Conservation (phyloP, 345 rosid species). For the Leavenworthia alabamica region DNA sequence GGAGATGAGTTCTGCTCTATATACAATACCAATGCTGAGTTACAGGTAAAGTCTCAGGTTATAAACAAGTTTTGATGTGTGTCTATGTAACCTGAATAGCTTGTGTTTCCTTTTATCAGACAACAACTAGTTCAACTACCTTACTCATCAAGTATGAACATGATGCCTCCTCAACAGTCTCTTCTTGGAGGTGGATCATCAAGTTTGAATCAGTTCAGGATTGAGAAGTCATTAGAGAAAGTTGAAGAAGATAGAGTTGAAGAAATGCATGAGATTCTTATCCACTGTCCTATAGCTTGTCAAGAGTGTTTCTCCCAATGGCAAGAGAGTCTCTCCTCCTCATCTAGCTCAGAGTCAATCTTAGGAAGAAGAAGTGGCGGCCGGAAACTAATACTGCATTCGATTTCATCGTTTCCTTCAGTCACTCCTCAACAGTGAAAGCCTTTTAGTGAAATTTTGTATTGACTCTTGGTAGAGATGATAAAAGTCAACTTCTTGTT, state of each 20-base stretch:
- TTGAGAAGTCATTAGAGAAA: conserved; percentile 35
- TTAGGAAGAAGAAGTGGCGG: conserved; percentile 61
- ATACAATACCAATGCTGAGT: conserved; percentile 43
- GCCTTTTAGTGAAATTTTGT: conserved; percentile 1
- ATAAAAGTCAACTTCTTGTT: conserved; percentile 30
- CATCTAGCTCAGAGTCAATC: conserved; percentile 44
- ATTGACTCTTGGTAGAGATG: conserved; percentile 25
- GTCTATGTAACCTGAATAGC: background rate
- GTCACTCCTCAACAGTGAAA: conserved; percentile 72
- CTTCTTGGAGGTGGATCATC: conserved; percentile 29
- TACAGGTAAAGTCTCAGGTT: conserved; percentile 48
- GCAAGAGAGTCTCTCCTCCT: conserved; percentile 94
- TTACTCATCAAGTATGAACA: conserved; percentile 58
- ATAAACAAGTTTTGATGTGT: background rate
- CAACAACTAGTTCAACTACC: conserved; percentile 46
- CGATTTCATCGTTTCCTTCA: conserved; percentile 91
- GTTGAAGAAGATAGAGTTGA: conserved; percentile 39
- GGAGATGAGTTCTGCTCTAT: too few relatives aligned
- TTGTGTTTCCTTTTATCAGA: conserved; percentile 35
- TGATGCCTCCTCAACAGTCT: conserved; percentile 42
- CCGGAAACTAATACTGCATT: conserved; percentile 78
- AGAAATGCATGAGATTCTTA: conserved; percentile 58
- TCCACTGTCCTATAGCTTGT: conserved; percentile 28
- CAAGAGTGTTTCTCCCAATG: conserved; percentile 72
- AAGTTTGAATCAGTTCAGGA: conserved; percentile 36